Percentiles rank a stretch among this genome's conserved stretches.
Conservation (phyloP, 2,329 filamentous ascomycete species). For the Arthrobotrys conoides region DNA sequence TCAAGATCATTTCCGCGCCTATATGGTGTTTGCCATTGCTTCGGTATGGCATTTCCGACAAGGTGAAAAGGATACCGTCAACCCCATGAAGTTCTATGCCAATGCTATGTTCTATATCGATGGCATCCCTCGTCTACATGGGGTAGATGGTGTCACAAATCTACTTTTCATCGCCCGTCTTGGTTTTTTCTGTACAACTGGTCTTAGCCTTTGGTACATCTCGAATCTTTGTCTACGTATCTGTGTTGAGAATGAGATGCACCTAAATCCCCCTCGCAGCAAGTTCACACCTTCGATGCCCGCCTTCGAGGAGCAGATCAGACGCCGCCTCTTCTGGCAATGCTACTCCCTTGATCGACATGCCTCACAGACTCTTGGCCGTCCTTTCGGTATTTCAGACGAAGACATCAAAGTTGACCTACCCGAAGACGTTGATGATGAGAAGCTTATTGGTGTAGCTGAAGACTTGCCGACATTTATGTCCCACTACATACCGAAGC, state of each 20-base stretch:
- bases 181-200: slow-evolving; percentile 59
- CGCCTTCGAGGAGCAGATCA: slow-evolving; percentile 66
- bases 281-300: slow-evolving; percentile 54
- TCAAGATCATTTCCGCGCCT: slow-evolving; percentile 57
- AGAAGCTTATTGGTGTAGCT: slow-evolving; percentile 62
- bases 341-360: slow-evolving; percentile 68
- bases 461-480: slow-evolving; percentile 58
- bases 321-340: slow-evolving; percentile 69
- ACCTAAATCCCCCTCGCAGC: slow-evolving; percentile 54
- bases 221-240: slow-evolving; percentile 60
- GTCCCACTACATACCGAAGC: slow-evolving; percentile 54
- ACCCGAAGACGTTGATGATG: slow-evolving; percentile 67
- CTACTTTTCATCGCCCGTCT: slow-evolving; percentile 59
- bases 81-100: slow-evolving; percentile 61
- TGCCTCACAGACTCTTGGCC: slow-evolving; percentile 67
- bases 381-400: slow-evolving; percentile 68
- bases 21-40: slow-evolving; percentile 59
- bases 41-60: slow-evolving; percentile 59
- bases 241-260: slow-evolving; percentile 60
- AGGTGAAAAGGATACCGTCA: slow-evolving; percentile 59
- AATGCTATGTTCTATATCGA: slow-evolving; percentile 61
- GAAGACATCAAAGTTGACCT: slow-evolving; percentile 67
- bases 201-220: slow-evolving; percentile 60
- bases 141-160: slow-evolving; percentile 57
- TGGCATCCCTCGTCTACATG: slow-evolving; percentile 56